Evolutionary conservation across 1,139 yeast species (phyloP), one percentile per base, ranked within the genome.

Genomic region (Lodderomyces pseudojiufengensis): DNA sequence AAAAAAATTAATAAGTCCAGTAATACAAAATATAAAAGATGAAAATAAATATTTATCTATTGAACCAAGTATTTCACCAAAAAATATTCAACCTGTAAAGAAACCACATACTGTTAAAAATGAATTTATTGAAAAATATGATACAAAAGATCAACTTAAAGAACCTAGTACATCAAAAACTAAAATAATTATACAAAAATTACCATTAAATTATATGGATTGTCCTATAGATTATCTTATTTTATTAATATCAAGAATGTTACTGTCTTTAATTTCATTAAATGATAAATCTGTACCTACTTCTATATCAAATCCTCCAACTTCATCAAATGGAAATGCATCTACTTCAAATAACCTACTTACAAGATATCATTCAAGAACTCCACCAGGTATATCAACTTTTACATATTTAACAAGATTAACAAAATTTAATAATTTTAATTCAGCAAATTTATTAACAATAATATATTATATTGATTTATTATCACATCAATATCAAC

Each of bases 341-440:
- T 52, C 39, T 31, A 47, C n/a, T n/a, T 18, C 42, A 7, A 45
- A 45, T 21, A 41, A 34, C 29, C 42, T 71, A 30, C 67, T 92
- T 35, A 92, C 98, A 0, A 70, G 97, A 46, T 92, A 90, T 55
- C 98, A 92, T 57, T 88, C 97, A 4, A 63, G 97, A 43, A 80
- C 94, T 0, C 96, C 97, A 2, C 97, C 98, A 0, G 76, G 76
- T 15, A 92, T 92, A 32, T 82, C 95, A 2, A 77, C 88, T 6
- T 75, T 73, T 43, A 86, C 85, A 39, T 92, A 92, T 51, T 62
- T 92, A 31, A 61, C 80, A 31, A 73, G 98, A 48, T 67, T 92
- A 35, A 74, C 92, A 5, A 84, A 85, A 50, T 92, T 85, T 60
- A 88, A 95, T 45, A 80, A 87, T 35, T 68, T 90, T 44, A 95